Percentiles rank a stretch among this genome's conserved stretches.
Evolutionary conservation across 352 stramenopile species (phyloP).

Genomic region (Globisporangium cystogenes): DNA sequence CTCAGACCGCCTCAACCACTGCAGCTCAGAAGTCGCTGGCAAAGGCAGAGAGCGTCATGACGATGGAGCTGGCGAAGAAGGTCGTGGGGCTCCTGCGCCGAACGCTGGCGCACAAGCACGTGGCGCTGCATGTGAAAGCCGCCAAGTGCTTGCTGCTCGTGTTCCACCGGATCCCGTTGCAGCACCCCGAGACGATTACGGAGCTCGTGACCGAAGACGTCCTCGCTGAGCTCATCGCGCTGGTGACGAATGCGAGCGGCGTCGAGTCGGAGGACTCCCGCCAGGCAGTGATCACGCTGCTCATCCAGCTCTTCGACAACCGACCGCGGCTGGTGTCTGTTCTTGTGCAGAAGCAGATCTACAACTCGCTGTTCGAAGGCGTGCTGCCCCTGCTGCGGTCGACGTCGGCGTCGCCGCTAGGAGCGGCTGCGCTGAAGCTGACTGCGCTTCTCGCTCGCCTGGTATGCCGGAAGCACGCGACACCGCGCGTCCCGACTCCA

Average conservation of each 20-base stretch:
- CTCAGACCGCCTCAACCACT: constrained; percentile 2
- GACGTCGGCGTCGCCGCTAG: constrained; percentile 26
- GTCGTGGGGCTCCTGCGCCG: constrained; percentile 39
- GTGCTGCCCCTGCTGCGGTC: constrained; percentile 39
- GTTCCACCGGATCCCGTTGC: constrained; percentile 37
- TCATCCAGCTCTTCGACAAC: constrained; percentile 68
- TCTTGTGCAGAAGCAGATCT: constrained; percentile 57
- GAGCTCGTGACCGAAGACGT: constrained; percentile 44
- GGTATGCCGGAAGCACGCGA: constrained; percentile 39
- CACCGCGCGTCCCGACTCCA: background rate
- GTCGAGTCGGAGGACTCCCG: constrained; percentile 70
- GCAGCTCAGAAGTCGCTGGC: constrained; percentile 10
- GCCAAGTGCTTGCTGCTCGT: constrained; percentile 66
- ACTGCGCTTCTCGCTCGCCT: constrained; percentile 44
- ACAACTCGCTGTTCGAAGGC: constrained; percentile 46
- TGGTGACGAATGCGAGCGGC: constrained; percentile 35
- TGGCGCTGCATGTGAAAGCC: constrained; percentile 52
- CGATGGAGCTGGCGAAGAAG: constrained; percentile 32
- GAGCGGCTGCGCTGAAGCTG: constrained; percentile 45
- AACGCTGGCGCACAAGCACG: constrained; percentile 51
- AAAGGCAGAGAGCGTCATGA: constrained; percentile 22
- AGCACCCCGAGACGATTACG: constrained; percentile 22
- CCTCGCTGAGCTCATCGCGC: constrained; percentile 44
- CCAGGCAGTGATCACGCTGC: constrained; percentile 49
- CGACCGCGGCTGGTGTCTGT: constrained; percentile 39